Conservation (phyloP, 257 asterid species). For the Dorcoceras hygrometricum region DNA sequence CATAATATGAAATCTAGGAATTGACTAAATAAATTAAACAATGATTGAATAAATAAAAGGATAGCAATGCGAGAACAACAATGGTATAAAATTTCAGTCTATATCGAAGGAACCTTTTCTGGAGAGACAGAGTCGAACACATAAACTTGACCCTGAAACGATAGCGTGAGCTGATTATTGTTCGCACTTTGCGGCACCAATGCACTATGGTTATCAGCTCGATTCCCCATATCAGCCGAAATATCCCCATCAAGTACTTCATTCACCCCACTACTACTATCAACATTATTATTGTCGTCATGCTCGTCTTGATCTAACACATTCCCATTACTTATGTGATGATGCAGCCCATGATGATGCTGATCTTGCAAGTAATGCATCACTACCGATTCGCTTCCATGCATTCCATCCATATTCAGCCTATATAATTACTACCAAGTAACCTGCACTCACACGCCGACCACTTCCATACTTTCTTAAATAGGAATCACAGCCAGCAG, state of each 20-base stretch:
- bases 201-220: slow-evolving; percentile 40
- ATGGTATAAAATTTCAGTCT: slow-evolving; percentile 3
- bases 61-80: not conserved
- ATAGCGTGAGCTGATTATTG: slow-evolving; percentile 60
- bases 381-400: slow-evolving; percentile 45
- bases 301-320: slow-evolving; percentile 47
- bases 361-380: slow-evolving; percentile 60
- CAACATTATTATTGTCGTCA: slow-evolving; percentile 40
- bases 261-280: slow-evolving; percentile 36
- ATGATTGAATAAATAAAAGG: slow-evolving; percentile 1
- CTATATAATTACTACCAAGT: slow-evolving; percentile 11
- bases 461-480: not conserved
- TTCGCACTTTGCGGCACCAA: slow-evolving; percentile 36
- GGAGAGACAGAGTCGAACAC: slow-evolving; percentile 73
- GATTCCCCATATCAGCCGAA: slow-evolving; percentile 42
- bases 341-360: slow-evolving; percentile 47
- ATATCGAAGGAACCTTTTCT: slow-evolving; percentile 44
- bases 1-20: not conserved
- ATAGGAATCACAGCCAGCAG: not conserved
- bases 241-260: slow-evolving; percentile 54
- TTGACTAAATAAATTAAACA: not conserved
- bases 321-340: slow-evolving; percentile 41
- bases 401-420: slow-evolving; percentile 44
- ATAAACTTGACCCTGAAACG: slow-evolving; percentile 76
- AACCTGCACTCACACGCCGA: too few relatives aligned